Evolutionary conservation across 2,329 filamentous ascomycete genomes (phyloP).

Genomic region (Ceratocystis cacaofunesta): DNA sequence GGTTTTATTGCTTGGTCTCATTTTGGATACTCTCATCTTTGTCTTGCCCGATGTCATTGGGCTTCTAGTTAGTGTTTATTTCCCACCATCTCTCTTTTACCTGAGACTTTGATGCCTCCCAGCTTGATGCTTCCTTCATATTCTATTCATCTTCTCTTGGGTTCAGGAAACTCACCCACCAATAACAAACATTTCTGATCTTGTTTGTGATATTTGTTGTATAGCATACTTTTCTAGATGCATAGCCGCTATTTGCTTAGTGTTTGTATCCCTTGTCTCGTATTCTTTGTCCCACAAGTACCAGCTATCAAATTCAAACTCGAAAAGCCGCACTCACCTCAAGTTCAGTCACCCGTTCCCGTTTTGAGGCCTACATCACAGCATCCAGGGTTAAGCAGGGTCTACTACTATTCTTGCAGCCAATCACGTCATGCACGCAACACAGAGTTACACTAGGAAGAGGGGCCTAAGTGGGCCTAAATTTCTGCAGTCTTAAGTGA

Average conservation of each 20-base stretch:
- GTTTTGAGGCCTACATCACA: background rate
- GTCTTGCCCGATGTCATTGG: background rate
- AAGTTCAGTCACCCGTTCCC: too few relatives aligned
- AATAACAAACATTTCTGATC: background rate
- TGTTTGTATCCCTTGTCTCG: too few relatives aligned
- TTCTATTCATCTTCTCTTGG: background rate
- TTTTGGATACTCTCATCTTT: conserved; percentile 10
- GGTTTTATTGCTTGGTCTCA: background rate
- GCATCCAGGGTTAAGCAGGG: background rate
- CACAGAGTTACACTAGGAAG: background rate
- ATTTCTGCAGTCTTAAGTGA: background rate
- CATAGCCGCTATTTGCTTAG: too few relatives aligned
- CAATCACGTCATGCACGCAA: background rate
- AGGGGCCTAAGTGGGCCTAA: background rate
- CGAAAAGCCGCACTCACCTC: too few relatives aligned
- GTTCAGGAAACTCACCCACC: background rate
- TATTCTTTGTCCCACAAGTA: too few relatives aligned
- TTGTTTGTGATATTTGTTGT: background rate
- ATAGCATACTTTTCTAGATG: too few relatives aligned
- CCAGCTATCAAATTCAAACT: too few relatives aligned
- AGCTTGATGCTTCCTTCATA: background rate
- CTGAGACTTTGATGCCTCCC: conserved; percentile 6
- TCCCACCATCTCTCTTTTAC: background rate
- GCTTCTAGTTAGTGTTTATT: conserved; percentile 5
- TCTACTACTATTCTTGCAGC: background rate